A percentile compares a stretch with the other conserved stretches of the same genome.
Conservation (phyloP, 345 rosid species). For the Lumnitzera littorea region DNA sequence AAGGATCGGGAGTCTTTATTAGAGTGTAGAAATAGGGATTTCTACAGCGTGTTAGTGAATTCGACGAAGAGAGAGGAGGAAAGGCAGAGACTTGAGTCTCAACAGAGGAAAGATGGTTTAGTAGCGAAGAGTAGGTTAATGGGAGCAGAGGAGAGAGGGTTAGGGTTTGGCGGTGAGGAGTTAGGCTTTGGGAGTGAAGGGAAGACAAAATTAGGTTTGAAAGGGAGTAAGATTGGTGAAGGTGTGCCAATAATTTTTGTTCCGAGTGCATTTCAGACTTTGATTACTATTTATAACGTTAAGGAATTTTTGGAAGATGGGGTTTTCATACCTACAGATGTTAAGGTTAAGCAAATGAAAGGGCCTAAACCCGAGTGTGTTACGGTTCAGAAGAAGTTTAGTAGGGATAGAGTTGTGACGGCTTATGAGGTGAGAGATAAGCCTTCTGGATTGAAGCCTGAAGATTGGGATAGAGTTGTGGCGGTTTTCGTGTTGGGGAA, state of each 20-base stretch:
- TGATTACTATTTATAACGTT: constrained; percentile 86
- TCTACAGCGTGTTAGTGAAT: constrained; percentile 63
- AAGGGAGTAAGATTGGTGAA: constrained; percentile 78
- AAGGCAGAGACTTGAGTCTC: constrained; percentile 79
- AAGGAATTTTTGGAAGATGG: constrained; percentile 96
- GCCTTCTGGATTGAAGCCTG: constrained; percentile 69
- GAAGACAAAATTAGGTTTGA: constrained; percentile 60
- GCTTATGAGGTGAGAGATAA: constrained; percentile 97
- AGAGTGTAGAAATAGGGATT: constrained; percentile 70
- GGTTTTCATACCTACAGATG: constrained; percentile 72
- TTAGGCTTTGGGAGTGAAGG: constrained; percentile 39
- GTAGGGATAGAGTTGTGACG: constrained; percentile 81
- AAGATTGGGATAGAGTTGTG: constrained; percentile 93
- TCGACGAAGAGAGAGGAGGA: constrained; percentile 85
- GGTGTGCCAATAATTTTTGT: constrained; percentile 93
- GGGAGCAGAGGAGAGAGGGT: constrained; percentile 80
- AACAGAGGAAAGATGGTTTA: constrained; percentile 91
- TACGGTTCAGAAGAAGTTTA: constrained; percentile 94
- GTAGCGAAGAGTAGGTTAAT: constrained; percentile 82
- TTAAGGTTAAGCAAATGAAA: constrained; percentile 82
- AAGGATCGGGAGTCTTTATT: constrained; percentile 68
- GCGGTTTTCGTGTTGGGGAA: constrained; percentile 89
- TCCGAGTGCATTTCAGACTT: constrained; percentile 85
- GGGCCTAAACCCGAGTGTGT: constrained; percentile 83
- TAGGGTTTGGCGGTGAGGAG: constrained; percentile 65